Evolutionary conservation across 1,139 yeast genomes (phyloP), one percentile per base, ranked within the genome.

Genomic region (Yamadazyma oceani): DNA sequence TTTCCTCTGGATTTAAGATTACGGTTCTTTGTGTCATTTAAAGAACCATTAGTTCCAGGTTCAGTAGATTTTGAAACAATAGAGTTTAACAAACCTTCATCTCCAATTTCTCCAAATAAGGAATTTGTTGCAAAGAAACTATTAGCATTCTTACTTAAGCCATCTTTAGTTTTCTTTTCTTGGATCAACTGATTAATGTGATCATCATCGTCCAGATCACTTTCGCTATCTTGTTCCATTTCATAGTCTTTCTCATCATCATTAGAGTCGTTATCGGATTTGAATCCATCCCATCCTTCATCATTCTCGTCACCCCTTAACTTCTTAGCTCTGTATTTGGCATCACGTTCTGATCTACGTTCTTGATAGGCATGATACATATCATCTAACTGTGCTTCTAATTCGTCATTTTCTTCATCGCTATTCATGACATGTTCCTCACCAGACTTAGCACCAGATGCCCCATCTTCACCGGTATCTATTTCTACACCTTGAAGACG

Each of bases 241-340:
- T 69, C 73, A 38, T 68, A 72, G 34, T 72, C 75, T 21, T 67
- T 71, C 22, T 64, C 67, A 32, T 61, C 70, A 6, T 62, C 70
- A 23, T 64, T 63, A 16, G 64, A 62, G 23, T 60, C 70, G 7
- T 62, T 61, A 13, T 61, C 71, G 7, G 75, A 78, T 17, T 72
- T 62, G 44, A 90, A 83, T 34, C 97, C 97, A 34, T 82, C 85
- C 97, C 97, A 92, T 37, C 79, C 85, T 45, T 81, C 92, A 45
- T 82, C 89, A 46, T 81, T 82, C 38, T 73, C 85, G 48, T 81
- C 89, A 26, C 90, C 95, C 57, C 97, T 78, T 26, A 86, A 83
- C 53, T 76, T 74, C 60, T 85, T 85, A 17, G 97, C 96, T 46
- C 81, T 76, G 54, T 75, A 80, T 42, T 82, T 85, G 17, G 96